Evolutionary conservation across 345 rosid genomes (phyloP), one percentile per base, ranked within the genome.

Genomic region (Populus nigra): DNA sequence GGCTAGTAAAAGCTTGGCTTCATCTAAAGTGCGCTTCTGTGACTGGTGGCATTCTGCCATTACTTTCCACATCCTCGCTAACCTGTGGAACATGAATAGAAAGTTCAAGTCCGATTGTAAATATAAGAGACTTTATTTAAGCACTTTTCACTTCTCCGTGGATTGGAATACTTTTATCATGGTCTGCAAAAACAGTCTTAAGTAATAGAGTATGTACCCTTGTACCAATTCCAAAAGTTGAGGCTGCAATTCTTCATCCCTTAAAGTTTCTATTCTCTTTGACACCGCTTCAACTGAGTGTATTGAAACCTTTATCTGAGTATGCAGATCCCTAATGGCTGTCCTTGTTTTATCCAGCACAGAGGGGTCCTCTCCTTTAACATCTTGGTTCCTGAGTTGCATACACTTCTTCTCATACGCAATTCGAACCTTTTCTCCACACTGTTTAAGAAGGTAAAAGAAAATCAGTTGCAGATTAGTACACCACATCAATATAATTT

Each of bases 171-270:
- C 55, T 67, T 15, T 43, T 31, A 41, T 72, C 11, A 5, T 33
- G 10, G 25, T 66, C 36, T 4, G 23, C 38, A 57, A 27, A 50
- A 13, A 4, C 65, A 31, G 20, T 71, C 16, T 31, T 20, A 15
- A 50, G 74, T 25, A 67, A 25, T 41, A 66, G 53, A 43, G 4
- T 29, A 29, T 89, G 73, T 91, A 95, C 98, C 99, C 97, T 85
- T 91, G 96, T 72, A 89, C 76, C 74, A 95, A 83, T 72, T 95
- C 96, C 61, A 90, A 72, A 80, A 95, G 93, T 82, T 95, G 99
- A 63, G 98, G 97, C 79, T 90, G 93, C 89, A 95, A 83, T 88
- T 95, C 99, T 78, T 95, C 98, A 67, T 95, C 99, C 73, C 99
- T 84, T 41, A 95, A 84, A 71, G 94, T 84, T 87, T 92, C 96